Conservation (phyloP, 345 rosid genomes). For the Bruguiera gymnorhiza region DNA sequence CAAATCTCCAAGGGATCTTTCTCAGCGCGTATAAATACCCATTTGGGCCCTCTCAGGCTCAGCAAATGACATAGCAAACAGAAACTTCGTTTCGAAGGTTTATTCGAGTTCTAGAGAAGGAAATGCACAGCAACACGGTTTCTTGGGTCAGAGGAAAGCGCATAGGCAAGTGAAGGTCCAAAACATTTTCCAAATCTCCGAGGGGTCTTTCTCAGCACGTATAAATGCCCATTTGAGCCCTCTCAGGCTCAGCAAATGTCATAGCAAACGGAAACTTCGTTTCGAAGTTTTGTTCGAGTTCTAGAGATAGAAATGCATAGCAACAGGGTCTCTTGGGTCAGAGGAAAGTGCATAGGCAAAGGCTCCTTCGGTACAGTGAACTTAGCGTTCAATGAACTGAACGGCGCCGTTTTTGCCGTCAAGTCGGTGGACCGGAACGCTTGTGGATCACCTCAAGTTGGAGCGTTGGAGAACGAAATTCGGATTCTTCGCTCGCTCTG, state of each 20-base stretch:
- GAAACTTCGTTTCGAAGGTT: too few species aligned
- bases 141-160: constrained; percentile 55
- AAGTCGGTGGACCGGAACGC: constrained; percentile 51
- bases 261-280: too few species aligned
- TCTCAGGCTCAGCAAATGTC: neutral
- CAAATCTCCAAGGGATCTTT: neutral
- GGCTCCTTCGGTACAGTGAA: constrained; percentile 62
- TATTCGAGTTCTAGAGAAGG: neutral
- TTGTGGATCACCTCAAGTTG: constrained; percentile 34
- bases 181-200: neutral
- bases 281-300: neutral
- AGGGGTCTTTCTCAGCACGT: neutral
- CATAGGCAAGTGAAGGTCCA: constrained; percentile 29
- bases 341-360: constrained; percentile 50
- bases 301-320: neutral
- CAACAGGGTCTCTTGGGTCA: constrained; percentile 40
- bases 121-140: constrained; percentile 11
- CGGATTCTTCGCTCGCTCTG: constrained; percentile 42
- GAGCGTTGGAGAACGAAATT: constrained; percentile 57
- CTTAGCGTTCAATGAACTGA: constrained; percentile 29
- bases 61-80: too few species aligned
- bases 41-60: constrained; percentile 12
- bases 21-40: constrained; percentile 8
- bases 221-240: constrained; percentile 22
- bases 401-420: constrained; percentile 56